These are phyloP conservation scores for Calonectria hongkongensis DNA, from an alignment of 2,329 filamentous ascomycete species.

Conservation along the genomic window DNA sequence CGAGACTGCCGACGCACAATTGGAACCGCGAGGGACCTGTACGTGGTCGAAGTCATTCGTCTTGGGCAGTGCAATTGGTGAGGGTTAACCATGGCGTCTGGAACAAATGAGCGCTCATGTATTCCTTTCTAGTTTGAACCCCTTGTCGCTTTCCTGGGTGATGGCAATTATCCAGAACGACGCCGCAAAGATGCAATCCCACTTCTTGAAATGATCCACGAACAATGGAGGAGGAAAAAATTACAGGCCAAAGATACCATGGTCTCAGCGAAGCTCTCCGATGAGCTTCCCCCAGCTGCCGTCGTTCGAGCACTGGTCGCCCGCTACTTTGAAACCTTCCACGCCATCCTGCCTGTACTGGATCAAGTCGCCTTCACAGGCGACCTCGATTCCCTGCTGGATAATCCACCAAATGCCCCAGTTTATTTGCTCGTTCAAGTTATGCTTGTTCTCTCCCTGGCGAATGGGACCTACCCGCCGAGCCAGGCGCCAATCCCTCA, in stretches of 20 bases:
- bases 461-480: not conserved
- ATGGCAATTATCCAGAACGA: not conserved
- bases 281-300: not conserved
- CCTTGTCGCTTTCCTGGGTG: not conserved
- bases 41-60: conserved; percentile 4
- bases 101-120: not conserved
- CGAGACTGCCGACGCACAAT: conserved; percentile 3
- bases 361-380: not conserved
- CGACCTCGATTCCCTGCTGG: not conserved
- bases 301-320: not conserved
- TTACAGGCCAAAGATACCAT: not conserved
- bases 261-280: not conserved
- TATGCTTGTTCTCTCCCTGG: not conserved
- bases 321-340: conserved; percentile 11
- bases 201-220: conserved; percentile 11
- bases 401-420: not conserved
- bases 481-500: conserved; percentile 6
- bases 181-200: not conserved
- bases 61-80: not conserved
- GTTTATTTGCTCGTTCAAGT: conserved; percentile 11
- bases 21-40: conserved; percentile 3
- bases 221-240: conserved; percentile 14
- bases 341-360: not conserved
- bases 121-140: not conserved
- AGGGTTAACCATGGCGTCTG: not conserved